These are phyloP conservation scores for Phytopythium chamaehyphon DNA, from an alignment of 352 stramenopile species.

Conservation along the genomic window DNA sequence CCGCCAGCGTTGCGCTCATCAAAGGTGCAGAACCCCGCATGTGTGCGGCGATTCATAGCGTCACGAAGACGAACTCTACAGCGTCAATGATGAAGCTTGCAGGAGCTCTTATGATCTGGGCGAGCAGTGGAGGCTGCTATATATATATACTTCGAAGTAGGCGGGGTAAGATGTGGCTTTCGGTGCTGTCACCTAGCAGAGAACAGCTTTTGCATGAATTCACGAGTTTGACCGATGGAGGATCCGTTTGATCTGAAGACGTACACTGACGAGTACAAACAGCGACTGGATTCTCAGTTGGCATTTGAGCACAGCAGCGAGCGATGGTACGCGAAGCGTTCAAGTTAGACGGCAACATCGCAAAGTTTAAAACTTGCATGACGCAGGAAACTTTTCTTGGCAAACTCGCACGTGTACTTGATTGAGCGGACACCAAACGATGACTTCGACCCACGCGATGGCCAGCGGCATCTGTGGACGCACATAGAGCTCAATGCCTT, in stretches of 20 bases:
- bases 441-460: slow-evolving; percentile 36
- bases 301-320: slow-evolving; percentile 16
- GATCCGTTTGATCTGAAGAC: slow-evolving; percentile 29
- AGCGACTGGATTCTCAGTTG: slow-evolving; percentile 5
- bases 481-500: slow-evolving; percentile 38
- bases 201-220: background rate
- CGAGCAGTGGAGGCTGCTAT: too few relatives aligned
- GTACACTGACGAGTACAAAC: slow-evolving; percentile 38
- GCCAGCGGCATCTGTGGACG: slow-evolving; percentile 40
- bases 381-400: slow-evolving; percentile 31
- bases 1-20: slow-evolving; percentile 76
- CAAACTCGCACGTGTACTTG: slow-evolving; percentile 40
- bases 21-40: slow-evolving; percentile 68
- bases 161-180: too few relatives aligned
- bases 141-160: too few relatives aligned
- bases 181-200: too few relatives aligned
- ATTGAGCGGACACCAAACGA: slow-evolving; percentile 29
- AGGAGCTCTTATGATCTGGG: too few relatives aligned
- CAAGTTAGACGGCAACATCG: background rate
- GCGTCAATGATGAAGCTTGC: too few relatives aligned
- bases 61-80: too few relatives aligned
- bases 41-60: slow-evolving; percentile 52
- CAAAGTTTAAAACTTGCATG: background rate
- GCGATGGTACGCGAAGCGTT: slow-evolving; percentile 14
- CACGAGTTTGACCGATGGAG: slow-evolving; percentile 1